phyloP scores from a whole-genome alignment of 768 basidiomycete species.

The Pulveroboletus ravenelii region DNA sequence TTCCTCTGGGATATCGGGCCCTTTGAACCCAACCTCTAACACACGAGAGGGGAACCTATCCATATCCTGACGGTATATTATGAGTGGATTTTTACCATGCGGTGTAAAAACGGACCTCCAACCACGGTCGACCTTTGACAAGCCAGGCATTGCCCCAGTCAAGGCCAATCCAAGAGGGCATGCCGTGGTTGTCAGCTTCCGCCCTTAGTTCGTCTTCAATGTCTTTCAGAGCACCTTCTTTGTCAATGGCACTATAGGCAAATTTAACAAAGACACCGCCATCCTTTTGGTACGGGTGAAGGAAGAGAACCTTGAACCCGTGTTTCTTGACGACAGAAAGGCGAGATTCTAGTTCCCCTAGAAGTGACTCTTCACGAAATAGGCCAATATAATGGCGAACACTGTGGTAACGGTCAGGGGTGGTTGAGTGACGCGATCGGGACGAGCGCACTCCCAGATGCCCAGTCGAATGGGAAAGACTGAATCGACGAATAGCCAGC shows the following conservation, averaged over 20 bases:
- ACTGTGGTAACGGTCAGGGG: constrained; percentile 34
- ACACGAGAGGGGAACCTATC: constrained; percentile 70
- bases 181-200: constrained; percentile 42
- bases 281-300: constrained; percentile 71
- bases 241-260: constrained; percentile 42
- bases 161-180: constrained; percentile 61
- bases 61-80: constrained; percentile 60
- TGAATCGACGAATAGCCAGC: constrained; percentile 70
- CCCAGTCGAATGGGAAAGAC: constrained; percentile 73
- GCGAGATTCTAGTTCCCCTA: constrained; percentile 42
- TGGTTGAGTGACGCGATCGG: background rate
- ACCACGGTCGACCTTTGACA: constrained; percentile 76
- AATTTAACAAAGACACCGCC: constrained; percentile 84
- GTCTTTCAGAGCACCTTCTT: constrained; percentile 37
- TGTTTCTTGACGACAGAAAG: constrained; percentile 51
- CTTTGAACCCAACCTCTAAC: constrained; percentile 80
- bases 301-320: constrained; percentile 55
- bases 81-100: background rate
- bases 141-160: constrained; percentile 56
- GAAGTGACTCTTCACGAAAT: constrained; percentile 54
- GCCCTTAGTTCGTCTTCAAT: constrained; percentile 49
- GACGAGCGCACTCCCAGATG: constrained; percentile 60
- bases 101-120: constrained; percentile 50
- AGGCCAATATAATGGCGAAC: constrained; percentile 60
- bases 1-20: constrained; percentile 82